Evolutionary conservation across 257 asterid species (phyloP).

Genomic region (Hygrophila difformis): DNA sequence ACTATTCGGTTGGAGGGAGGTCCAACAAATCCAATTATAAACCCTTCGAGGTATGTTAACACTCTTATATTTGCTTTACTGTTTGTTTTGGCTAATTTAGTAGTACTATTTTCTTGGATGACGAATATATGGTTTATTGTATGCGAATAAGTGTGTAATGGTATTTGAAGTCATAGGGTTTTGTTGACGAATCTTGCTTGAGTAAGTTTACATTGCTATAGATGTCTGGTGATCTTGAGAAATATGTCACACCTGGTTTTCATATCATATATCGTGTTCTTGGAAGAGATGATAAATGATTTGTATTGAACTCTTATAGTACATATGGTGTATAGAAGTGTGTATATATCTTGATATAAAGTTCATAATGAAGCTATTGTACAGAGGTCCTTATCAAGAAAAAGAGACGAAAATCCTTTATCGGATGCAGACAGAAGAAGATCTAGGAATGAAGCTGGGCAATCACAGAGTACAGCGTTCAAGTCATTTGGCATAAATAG

Average conservation of each 20-base stretch:
- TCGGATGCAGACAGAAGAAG: conserved; percentile 26
- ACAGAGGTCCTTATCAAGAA: conserved; percentile 19
- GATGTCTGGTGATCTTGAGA: too few relatives aligned
- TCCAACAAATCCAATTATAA: neutral
- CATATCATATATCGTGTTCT: too few relatives aligned
- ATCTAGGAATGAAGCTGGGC: conserved; percentile 19
- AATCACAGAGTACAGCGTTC: conserved; percentile 22
- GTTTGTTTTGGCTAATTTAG: neutral
- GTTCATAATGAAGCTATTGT: conserved; percentile 16
- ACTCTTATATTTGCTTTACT: too few relatives aligned
- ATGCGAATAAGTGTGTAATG: too few relatives aligned
- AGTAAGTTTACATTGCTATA: too few relatives aligned
- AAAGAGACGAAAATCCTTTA: conserved; percentile 22
- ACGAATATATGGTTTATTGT: too few relatives aligned
- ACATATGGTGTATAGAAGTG: too few relatives aligned
- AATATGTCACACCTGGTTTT: too few relatives aligned
- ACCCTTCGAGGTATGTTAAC: neutral
- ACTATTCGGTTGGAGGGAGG: neutral
- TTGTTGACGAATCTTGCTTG: too few relatives aligned
- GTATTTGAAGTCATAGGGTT: too few relatives aligned
- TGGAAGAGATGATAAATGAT: conserved; percentile 7
- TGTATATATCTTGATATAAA: neutral
- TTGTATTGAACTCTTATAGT: neutral
- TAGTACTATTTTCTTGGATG: neutral
- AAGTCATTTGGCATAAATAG: conserved; percentile 34